Percentiles rank a stretch among this genome's conserved stretches.
These are phyloP conservation scores for Yamadazyma oceani DNA, from an alignment of 1,139 yeast species.

Conservation along the genomic window DNA sequence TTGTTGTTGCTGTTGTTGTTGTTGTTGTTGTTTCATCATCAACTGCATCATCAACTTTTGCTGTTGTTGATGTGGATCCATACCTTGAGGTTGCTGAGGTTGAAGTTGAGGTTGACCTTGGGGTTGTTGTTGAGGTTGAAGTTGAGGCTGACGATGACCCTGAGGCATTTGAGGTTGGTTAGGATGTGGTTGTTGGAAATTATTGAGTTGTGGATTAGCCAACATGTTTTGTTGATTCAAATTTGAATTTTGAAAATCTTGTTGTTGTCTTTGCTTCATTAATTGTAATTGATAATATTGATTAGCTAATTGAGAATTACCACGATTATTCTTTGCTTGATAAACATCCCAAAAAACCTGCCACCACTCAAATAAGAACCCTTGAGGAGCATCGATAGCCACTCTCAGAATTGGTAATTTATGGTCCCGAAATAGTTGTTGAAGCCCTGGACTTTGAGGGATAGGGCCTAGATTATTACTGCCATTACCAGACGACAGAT, in stretches of 20 bases:
- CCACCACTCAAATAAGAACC: conserved; percentile 95
- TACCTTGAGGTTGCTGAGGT: conserved; percentile 9
- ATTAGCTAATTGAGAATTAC: conserved; percentile 58
- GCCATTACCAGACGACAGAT: no score
- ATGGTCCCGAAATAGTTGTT: conserved; percentile 23
- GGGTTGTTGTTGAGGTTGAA: conserved; percentile 11
- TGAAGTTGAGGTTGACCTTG: conserved; percentile 12
- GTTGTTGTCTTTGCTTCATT: conserved; percentile 63
- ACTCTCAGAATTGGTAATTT: conserved; percentile 52
- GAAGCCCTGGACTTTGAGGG: conserved; percentile 18
- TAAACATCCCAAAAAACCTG: conserved; percentile 93
- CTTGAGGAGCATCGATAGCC: conserved; percentile 80
- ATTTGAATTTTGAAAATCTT: conserved; percentile 25
- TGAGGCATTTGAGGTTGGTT: conserved; percentile 8
- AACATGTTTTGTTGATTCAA: conserved; percentile 17
- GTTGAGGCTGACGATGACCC: conserved; percentile 6
- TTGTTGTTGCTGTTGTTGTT: conserved; percentile 25
- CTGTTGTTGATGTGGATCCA: conserved; percentile 14
- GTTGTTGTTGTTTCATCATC: conserved; percentile 27
- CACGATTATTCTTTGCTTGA: conserved; percentile 66
- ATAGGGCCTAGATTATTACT: background rate
- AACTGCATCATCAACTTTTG: conserved; percentile 28
- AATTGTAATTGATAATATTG: conserved; percentile 72
- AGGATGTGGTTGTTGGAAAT: conserved; percentile 16
- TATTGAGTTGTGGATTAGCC: background rate